Conservation (phyloP, 176 grass and related monocot genomes). For the Cenchrus fungigraminus region DNA sequence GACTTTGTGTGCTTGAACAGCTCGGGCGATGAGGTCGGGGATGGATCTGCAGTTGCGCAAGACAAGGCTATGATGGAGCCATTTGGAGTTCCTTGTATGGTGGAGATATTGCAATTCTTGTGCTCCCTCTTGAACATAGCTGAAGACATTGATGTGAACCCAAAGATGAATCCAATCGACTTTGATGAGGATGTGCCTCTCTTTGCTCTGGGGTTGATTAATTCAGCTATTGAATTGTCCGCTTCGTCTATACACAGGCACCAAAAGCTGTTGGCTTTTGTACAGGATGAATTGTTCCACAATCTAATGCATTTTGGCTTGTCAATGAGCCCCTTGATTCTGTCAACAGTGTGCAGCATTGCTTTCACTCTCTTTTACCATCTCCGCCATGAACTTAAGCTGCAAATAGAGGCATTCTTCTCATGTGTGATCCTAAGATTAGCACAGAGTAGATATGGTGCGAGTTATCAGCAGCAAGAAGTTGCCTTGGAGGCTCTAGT, state of each 20-base stretch:
- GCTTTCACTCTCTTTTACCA: conserved; percentile 94
- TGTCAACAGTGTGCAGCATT: conserved; percentile 86
- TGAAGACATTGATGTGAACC: conserved; percentile 81
- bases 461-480: conserved; percentile 97
- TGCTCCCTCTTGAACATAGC: conserved; percentile 94
- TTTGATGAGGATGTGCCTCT: conserved; percentile 96
- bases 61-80: conserved; percentile 68
- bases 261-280: conserved; percentile 69
- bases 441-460: conserved; percentile 80
- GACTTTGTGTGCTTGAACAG: conserved; percentile 55
- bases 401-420: conserved; percentile 96
- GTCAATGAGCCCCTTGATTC: conserved; percentile 92
- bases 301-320: conserved; percentile 97
- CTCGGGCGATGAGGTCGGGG: conserved; percentile 50
- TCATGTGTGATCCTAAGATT: conserved; percentile 92
- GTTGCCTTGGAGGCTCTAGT: conserved; percentile 91
- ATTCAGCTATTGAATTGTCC: conserved; percentile 77
- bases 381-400: conserved; percentile 77
- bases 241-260: conserved; percentile 67
- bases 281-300: conserved; percentile 88
- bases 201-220: conserved; percentile 91
- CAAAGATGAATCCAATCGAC: conserved; percentile 77
- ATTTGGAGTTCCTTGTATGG: conserved; percentile 83
- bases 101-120: conserved; percentile 96
- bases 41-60: conserved; percentile 36